A percentile compares a stretch with the other conserved stretches of the same genome.
phyloP scores from a whole-genome alignment of 176 grass and related monocot species.

The Avena eriantha region DNA sequence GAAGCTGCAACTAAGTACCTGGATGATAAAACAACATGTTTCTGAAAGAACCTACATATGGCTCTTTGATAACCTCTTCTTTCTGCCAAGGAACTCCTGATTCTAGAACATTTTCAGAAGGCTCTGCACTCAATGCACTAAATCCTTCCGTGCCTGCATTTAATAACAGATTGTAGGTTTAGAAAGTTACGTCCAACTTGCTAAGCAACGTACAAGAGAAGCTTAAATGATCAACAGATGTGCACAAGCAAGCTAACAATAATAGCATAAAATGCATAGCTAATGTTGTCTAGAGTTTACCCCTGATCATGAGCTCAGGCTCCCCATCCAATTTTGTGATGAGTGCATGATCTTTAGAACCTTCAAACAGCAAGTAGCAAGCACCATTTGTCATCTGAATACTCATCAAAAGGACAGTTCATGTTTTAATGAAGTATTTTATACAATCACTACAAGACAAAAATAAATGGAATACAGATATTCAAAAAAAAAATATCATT shows the following conservation, averaged over 20 bases:
- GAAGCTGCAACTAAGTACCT: slow-evolving; percentile 52
- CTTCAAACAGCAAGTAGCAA: slow-evolving; percentile 76
- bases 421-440: slow-evolving; percentile 47
- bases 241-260: slow-evolving; percentile 20
- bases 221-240: neutral
- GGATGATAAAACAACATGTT: slow-evolving; percentile 67
- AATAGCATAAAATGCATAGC: slow-evolving; percentile 3
- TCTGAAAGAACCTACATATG: slow-evolving; percentile 68
- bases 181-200: slow-evolving; percentile 16
- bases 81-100: slow-evolving; percentile 58
- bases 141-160: slow-evolving; percentile 56
- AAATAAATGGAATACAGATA: slow-evolving; percentile 29
- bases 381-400: slow-evolving; percentile 72
- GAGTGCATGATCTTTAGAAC: slow-evolving; percentile 52
- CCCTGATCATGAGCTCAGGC: slow-evolving; percentile 52
- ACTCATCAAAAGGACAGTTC: slow-evolving; percentile 52
- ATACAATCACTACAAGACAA: slow-evolving; percentile 25
- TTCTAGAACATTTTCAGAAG: slow-evolving; percentile 33
- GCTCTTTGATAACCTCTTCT: slow-evolving; percentile 56
- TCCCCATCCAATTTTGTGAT: slow-evolving; percentile 51
- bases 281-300: slow-evolving; percentile 45
- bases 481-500: neutral
- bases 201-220: slow-evolving; percentile 18
- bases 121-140: slow-evolving; percentile 29
- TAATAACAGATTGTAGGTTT: slow-evolving; percentile 25